Base-by-base conservation (phyloP, 208 protist genomes). In the Trypanosoma caninum region DNA sequence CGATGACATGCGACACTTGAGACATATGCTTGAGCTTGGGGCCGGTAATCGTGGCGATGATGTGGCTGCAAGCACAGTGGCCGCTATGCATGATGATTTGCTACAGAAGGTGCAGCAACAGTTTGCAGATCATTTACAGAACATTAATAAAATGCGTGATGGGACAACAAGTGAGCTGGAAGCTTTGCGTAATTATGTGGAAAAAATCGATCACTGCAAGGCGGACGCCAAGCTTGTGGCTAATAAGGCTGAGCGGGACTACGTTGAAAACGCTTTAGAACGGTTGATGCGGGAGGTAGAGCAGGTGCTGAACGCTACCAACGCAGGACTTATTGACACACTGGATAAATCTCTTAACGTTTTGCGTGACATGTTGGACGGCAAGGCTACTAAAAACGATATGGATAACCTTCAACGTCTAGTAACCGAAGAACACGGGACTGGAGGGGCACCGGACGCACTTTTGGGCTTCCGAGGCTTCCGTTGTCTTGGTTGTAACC, bases 231-330 rank as follows among this genome's bases (percentile, higher is more conserved):
- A 78, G 38, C 78, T 93, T 34, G 89, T 95, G 18, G 89, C 89
- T 3, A 93, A 93, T 72, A 95, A 95, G 74, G 89, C 89, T 11
- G 89, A 95, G 59, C 85, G 89, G 22, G 89, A 95, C 65, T 95
- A 93, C 63, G 89, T 95, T 2, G 86, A 95, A 68, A 95, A 95
- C 53, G 85, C 89, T 34, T 77, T 95, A 54, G 89, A 95, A 78
- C 80, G 85, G 23, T 70, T 95, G 25, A 95, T 93, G 86, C 85
- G 89, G 0, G 86, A 95, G 81, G 89, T 95, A 74, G 89, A 95
- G 69, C 89, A 95, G 67, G 89, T 95, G 23, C 73, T 95, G 10
- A 95, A 95, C 60, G 84, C 85, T 0, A 95, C 86, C 44, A 95
- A 95, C 62, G 86, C 86, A 20, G 86, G 89, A 27, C 82, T 95